These are phyloP conservation scores for Pythium insidiosum DNA, from an alignment of 352 stramenopile species.

Conservation along the genomic window DNA sequence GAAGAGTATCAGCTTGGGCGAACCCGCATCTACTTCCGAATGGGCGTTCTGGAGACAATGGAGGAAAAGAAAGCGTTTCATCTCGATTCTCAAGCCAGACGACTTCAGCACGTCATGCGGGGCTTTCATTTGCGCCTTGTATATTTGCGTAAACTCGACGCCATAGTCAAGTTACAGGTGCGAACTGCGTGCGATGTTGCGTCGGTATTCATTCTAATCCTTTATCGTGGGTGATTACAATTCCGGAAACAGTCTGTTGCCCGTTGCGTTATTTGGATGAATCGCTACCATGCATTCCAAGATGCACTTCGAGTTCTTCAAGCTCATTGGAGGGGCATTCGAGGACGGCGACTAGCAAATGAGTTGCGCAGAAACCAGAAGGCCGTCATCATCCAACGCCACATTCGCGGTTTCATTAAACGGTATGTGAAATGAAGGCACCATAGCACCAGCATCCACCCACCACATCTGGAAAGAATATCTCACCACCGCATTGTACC, in stretches of 20 bases:
- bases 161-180: slow-evolving; percentile 77
- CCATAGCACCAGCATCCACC: too few species aligned
- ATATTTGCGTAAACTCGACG: slow-evolving; percentile 55
- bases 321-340: slow-evolving; percentile 69
- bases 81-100: slow-evolving; percentile 50
- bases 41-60: slow-evolving; percentile 71
- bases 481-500: too few species aligned
- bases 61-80: slow-evolving; percentile 53
- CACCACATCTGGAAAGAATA: too few species aligned
- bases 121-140: slow-evolving; percentile 49
- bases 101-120: slow-evolving; percentile 67
- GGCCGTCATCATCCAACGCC: slow-evolving; percentile 57
- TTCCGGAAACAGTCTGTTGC: slow-evolving; percentile 84
- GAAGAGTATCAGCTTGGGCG: slow-evolving; percentile 72
- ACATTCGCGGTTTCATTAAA: slow-evolving; percentile 53
- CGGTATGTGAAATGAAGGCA: too few species aligned
- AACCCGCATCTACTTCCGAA: slow-evolving; percentile 78
- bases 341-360: slow-evolving; percentile 39
- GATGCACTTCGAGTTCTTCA: slow-evolving; percentile 54
- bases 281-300: slow-evolving; percentile 53
- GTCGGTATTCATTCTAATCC: too few species aligned
- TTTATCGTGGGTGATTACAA: too few species aligned
- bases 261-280: slow-evolving; percentile 73
- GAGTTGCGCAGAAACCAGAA: slow-evolving; percentile 48
- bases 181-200: slow-evolving; percentile 1